Evolutionary conservation across 345 rosid genomes (phyloP).

Genomic region (Aegle marmelos): DNA sequence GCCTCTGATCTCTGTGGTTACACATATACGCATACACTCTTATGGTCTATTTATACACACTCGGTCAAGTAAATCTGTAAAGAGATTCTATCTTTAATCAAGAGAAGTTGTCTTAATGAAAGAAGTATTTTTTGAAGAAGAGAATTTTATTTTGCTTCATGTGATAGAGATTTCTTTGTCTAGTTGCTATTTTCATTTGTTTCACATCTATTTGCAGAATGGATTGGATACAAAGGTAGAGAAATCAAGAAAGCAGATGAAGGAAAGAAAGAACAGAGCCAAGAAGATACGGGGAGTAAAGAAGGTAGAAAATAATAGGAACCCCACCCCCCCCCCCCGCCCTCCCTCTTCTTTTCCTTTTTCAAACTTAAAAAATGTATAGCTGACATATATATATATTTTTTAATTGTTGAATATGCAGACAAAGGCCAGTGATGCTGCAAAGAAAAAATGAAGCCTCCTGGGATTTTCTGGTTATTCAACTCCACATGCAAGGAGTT

Average conservation of each 20-base stretch:
- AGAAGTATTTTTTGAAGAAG: too few relatives aligned
- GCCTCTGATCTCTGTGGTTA: neutral
- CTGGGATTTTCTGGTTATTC: neutral
- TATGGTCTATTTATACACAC: neutral
- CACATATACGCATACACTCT: neutral
- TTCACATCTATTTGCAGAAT: conserved; percentile 10
- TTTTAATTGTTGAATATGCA: neutral
- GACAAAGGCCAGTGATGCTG: conserved; percentile 42
- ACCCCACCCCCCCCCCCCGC: too few relatives aligned
- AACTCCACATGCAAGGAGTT: neutral
- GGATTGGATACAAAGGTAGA: conserved; percentile 31
- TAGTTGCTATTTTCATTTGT: neutral
- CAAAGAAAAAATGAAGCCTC: conserved; percentile 33
- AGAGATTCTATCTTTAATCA: neutral
- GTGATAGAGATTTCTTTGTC: neutral
- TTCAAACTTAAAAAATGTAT: neutral
- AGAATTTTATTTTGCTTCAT: neutral
- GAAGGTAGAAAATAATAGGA: conserved; percentile 18
- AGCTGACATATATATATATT: neutral
- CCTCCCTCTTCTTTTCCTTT: too few relatives aligned
- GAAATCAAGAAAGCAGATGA: conserved; percentile 34
- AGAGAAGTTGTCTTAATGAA: neutral
- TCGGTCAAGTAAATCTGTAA: neutral
- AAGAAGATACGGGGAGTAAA: conserved; percentile 31
- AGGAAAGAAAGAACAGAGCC: conserved; percentile 33